Evolutionary conservation across 331 rosid genomes (phyloP), one percentile per base, ranked within the genome.

Genomic region (Prunus yedoensis): DNA sequence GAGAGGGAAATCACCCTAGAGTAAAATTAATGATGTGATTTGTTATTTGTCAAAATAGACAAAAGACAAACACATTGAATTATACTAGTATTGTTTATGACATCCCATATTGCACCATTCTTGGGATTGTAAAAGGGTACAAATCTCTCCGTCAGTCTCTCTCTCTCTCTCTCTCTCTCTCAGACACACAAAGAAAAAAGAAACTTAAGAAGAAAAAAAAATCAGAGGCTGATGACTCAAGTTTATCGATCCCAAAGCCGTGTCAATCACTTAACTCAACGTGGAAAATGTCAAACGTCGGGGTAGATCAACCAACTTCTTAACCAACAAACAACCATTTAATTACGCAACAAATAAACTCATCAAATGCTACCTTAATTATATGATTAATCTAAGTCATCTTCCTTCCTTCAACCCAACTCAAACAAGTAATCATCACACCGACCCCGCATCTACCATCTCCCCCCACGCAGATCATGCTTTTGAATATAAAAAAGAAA

Each of bases 221-320:
- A 32, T 13, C 7, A 49, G n/a, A 21, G 16, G 15, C 32, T 17
- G 54, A n/a, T 28, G 27, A 50, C 71, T 79, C 68, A 70, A 66
- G 79, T 79, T 68, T 75, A 70, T 77, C 84, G 56, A 88, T 83
- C 80, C 78, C 80, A 73, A 83, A 79, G 91, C 87, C 85, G 85
- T 84, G 83, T 63, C 78, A 77, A 79, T 80, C 79, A 78, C 96
- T 80, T 83, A 70, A 71, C 84, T 72, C 9, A 69, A 30, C 51
- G 51, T 53, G 35, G 16, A 66, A 78, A 73, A 50, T 82, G 83
- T 85, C 92, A 87, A 83, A 81, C 50, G 16, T 57, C 46, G 53
- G 76, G 21, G 76, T 78, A 57, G 78, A 81, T 83, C 78, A 80
- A 72, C 72, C 76, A 81, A 79, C 63, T 54, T 74, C 43, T 38